Percentiles rank a stretch among this genome's conserved stretches.
phyloP scores from a whole-genome alignment of 2,329 filamentous ascomycete species.

The Phyllosticta citribraziliensis region DNA sequence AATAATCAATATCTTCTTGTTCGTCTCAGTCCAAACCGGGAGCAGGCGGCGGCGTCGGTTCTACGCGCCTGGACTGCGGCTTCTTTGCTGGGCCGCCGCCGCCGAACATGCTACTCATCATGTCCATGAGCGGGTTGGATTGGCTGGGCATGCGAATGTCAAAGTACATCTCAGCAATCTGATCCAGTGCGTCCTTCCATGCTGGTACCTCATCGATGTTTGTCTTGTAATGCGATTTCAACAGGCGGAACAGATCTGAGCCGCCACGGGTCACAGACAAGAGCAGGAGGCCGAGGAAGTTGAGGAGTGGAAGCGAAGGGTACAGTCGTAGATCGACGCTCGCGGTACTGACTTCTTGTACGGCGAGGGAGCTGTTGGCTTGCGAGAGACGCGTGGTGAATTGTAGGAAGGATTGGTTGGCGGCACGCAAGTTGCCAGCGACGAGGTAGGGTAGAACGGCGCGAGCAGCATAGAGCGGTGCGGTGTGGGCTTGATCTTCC shows the following conservation, averaged over 20 bases:
- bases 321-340: conserved; percentile 63
- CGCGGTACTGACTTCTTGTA: conserved; percentile 69
- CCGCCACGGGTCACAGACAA: conserved; percentile 69
- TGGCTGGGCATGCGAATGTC: conserved; percentile 79
- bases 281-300: conserved; percentile 80
- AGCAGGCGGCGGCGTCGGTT: conserved; percentile 24
- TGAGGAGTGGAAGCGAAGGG: conserved; percentile 84
- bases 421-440: conserved; percentile 79
- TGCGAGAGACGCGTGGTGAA: conserved; percentile 59
- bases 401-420: conserved; percentile 69
- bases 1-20: not conserved
- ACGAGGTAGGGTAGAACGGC: conserved; percentile 86
- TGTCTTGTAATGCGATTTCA: conserved; percentile 69
- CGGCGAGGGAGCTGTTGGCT: conserved; percentile 53
- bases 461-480: conserved; percentile 74
- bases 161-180: conserved; percentile 96
- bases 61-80: conserved; percentile 38
- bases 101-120: conserved; percentile 94
- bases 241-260: conserved; percentile 69
- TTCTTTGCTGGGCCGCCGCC: conserved; percentile 50
- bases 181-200: conserved; percentile 73
- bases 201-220: conserved; percentile 67
- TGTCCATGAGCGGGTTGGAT: conserved; percentile 88
- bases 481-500: conserved; percentile 77
- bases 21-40: conserved; percentile 26